Evolutionary conservation across 2,329 filamentous ascomycete genomes (phyloP), one percentile per base, ranked within the genome.

Genomic region (Stachybotrys echinatus): DNA sequence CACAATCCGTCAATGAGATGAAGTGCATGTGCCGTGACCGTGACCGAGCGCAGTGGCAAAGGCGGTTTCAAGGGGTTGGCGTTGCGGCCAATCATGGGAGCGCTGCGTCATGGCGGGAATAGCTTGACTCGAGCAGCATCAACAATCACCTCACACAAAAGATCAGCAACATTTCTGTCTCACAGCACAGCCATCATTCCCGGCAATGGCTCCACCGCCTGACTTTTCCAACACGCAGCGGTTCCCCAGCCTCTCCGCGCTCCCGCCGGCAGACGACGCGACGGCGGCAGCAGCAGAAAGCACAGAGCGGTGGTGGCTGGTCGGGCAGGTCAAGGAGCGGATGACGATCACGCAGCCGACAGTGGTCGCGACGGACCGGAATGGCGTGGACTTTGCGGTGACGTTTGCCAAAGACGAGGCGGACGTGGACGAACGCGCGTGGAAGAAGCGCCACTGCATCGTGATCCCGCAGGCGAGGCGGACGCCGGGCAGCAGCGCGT

Each of bases 341-440:
- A 46, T 46, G 44, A 46, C 44, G n/a, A 46, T 46, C 27, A 46
- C 44, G 44, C 23, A 46, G 44, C 44, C 44, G n/a, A 46, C 44
- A 6, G 22, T 46, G 22, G 23, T 46, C 17, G 44, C 44, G 4
- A 20, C 27, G n/a, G 44, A 46, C 44, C 44, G 44, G 22, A 12
- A 12, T 8, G 44, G 44, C 23, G 23, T 19, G 12, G 44, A 46
- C 23, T 37, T 46, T 10, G 44, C 44, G 17, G 18, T 37, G 10
- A 46, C 44, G 44, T 27, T 46, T 8, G 42, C 23, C 21, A 23
- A 45, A 22, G 44, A 46, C 23, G 22, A 37, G 8, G 44, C 23
- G 6, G 23, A 23, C 17, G 23, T 37, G 5, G 44, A 45, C 20
- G 42, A 46, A 6, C 14, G 22, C 23, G 44, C 23, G 22, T 46